These are phyloP conservation scores for Coemansia sp. DNA, from an alignment of 192 early-diverging fungal species.

Conservation along the genomic window DNA sequence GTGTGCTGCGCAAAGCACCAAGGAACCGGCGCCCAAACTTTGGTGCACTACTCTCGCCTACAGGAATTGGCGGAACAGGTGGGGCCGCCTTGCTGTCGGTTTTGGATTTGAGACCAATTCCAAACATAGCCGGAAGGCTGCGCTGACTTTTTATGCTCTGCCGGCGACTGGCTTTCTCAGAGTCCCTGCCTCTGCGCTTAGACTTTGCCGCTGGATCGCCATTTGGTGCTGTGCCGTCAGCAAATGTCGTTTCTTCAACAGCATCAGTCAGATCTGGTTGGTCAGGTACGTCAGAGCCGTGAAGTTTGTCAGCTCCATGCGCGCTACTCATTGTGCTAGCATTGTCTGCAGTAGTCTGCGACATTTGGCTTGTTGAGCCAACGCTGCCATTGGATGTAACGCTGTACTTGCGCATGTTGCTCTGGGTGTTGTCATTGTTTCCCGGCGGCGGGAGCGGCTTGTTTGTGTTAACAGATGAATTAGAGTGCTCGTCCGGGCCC, in stretches of 20 bases:
- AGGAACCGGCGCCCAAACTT: conserved; percentile 45
- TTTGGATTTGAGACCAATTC: conserved; percentile 36
- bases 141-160: conserved; percentile 54
- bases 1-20: conserved; percentile 39
- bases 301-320: neutral
- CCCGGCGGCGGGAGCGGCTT: conserved; percentile 35
- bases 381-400: conserved; percentile 5
- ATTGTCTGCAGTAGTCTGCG: conserved; percentile 5
- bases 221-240: neutral
- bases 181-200: conserved; percentile 26
- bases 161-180: conserved; percentile 36
- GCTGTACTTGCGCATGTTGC: conserved; percentile 11
- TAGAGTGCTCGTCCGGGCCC: conserved; percentile 6
- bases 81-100: conserved; percentile 27
- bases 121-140: conserved; percentile 52
- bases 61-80: conserved; percentile 36
- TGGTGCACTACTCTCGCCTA: conserved; percentile 4
- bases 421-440: neutral
- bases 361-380: conserved; percentile 1
- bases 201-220: conserved; percentile 3
- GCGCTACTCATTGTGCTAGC: neutral
- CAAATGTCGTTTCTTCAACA: neutral
- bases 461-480: conserved; percentile 17
- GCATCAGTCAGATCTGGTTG: neutral
- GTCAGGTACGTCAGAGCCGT: neutral